Conservation (phyloP, 768 basidiomycete species). For the Kwoniella newhampshirensis region DNA sequence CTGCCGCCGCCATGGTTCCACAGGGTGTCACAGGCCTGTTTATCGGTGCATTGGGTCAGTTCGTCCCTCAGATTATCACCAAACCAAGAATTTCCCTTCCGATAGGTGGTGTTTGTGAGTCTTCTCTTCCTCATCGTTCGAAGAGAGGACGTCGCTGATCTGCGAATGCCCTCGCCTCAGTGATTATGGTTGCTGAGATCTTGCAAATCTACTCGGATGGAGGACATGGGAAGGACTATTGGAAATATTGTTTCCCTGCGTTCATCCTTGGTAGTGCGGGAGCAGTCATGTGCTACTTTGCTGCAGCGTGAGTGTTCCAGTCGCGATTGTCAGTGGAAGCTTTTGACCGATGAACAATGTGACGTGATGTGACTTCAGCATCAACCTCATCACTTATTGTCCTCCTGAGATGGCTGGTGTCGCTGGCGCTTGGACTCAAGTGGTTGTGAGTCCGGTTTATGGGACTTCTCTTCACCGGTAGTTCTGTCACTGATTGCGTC, state of each 20-base stretch:
- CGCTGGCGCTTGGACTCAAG: conserved; percentile 44
- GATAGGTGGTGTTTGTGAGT: conserved; percentile 38
- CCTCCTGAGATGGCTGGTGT: conserved; percentile 49
- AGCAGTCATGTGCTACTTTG: conserved; percentile 32
- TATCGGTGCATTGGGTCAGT: conserved; percentile 28
- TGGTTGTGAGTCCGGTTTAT: conserved; percentile 24
- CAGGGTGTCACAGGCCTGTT: conserved; percentile 42
- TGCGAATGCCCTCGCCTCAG: conserved; percentile 5
- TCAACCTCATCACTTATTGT: conserved; percentile 41
- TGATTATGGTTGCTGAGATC: conserved; percentile 34
- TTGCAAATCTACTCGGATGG: conserved; percentile 44
- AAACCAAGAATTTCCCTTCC: conserved; percentile 35
- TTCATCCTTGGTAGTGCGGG: conserved; percentile 41
- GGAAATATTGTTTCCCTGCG: conserved; percentile 46
- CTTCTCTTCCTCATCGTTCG: background rate
- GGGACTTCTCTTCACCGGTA: background rate
- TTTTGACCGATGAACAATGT: background rate
- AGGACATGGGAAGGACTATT: conserved; percentile 46
- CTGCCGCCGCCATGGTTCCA: conserved; percentile 44
- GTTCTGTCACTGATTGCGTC: background rate
- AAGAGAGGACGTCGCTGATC: conserved; percentile 3
- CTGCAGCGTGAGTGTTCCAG: conserved; percentile 8
- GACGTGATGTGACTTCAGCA: conserved; percentile 4
- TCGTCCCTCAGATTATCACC: conserved; percentile 35
- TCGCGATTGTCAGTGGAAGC: no score